phyloP scores from a whole-genome alignment of 1,284 basidiomycete species.

The Tylopilus orsonianus region DNA sequence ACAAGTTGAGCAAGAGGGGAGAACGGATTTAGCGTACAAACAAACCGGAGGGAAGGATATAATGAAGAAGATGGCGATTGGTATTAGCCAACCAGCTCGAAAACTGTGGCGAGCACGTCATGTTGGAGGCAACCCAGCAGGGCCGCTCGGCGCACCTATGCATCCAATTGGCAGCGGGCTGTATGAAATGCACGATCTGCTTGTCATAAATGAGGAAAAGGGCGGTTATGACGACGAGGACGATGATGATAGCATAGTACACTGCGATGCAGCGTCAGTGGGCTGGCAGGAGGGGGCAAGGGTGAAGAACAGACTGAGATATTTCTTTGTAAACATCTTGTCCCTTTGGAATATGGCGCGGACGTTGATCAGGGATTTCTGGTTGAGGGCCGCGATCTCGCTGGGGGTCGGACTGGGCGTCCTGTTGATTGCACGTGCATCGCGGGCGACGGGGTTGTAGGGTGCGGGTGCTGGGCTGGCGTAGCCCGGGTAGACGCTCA shows the following conservation, averaged over 20 bases:
- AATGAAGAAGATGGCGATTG: constrained; percentile 76
- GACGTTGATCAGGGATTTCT: constrained; percentile 45
- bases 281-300: accelerated
- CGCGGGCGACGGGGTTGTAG: constrained; percentile 13
- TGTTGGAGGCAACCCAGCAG: background rate
- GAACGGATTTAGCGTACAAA: background rate
- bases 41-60: constrained; percentile 75
- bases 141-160: constrained; percentile 44
- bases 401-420: constrained; percentile 65
- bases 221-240: constrained; percentile 48
- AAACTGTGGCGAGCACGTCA: constrained; percentile 31
- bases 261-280: constrained; percentile 36
- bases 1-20: constrained; percentile 3
- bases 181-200: constrained; percentile 66
- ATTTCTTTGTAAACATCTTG: constrained; percentile 29
- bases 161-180: constrained; percentile 64
- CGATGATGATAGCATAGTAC: constrained; percentile 45
- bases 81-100: constrained; percentile 74
- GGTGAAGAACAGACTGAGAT: constrained; percentile 41
- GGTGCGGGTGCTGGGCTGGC: background rate
- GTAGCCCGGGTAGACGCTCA: constrained; percentile 24
- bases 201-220: constrained; percentile 60
- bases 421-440: constrained; percentile 24
- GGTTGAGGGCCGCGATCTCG: constrained; percentile 45
- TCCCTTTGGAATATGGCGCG: constrained; percentile 37